Evolutionary conservation across 768 basidiomycete species (phyloP), one percentile per base, ranked within the genome.

Genomic region (Lactifluus hygrophoroides): DNA sequence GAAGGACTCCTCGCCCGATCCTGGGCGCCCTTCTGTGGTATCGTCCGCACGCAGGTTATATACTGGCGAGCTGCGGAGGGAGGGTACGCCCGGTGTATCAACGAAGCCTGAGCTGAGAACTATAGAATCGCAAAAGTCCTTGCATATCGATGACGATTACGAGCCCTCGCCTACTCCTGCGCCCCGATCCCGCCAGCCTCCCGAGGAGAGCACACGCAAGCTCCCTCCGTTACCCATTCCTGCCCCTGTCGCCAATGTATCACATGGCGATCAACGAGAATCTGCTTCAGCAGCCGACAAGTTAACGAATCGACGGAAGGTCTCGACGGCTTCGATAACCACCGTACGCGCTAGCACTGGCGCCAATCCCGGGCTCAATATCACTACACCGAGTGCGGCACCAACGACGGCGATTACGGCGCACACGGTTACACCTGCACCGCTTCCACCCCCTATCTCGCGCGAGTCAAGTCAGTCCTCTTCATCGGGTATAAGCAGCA

Each of bases 381-480:
- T 83, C 35, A 81, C 79, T 3, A 79, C 80, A 0, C 77, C 81
- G 0, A 80, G 76, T 56, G 75, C 84, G 1, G 54, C 49, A 16
- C 54, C 59, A 6, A 88, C 86, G 37, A 89, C 86, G 17, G 84
- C 83, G 16, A 55, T 88, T 13, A 86, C 85, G 1, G 69, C 80
- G 0, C 82, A 85, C 62, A 88, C 84, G 0, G 84, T 82, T 5
- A 80, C 81, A 57, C 60, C 56, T 21, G 64, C 72, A 51, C 54
- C 68, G 2, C 64, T 67, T 27, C 68, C 66, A 28, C 46, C 68
- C n/a, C 69, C 66, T n/a, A 46, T 82, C 30, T 66, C 72, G 17
- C 75, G 81, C n/a, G 74, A 78, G 19, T 85, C 83, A 0, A 73
- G 70, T 17, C 72, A 75, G 46, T 76, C 77, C 0, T 58, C 57